These are phyloP conservation scores for Secale cereale DNA, from an alignment of 176 grass and related monocot genomes.

Conservation along the genomic window DNA sequence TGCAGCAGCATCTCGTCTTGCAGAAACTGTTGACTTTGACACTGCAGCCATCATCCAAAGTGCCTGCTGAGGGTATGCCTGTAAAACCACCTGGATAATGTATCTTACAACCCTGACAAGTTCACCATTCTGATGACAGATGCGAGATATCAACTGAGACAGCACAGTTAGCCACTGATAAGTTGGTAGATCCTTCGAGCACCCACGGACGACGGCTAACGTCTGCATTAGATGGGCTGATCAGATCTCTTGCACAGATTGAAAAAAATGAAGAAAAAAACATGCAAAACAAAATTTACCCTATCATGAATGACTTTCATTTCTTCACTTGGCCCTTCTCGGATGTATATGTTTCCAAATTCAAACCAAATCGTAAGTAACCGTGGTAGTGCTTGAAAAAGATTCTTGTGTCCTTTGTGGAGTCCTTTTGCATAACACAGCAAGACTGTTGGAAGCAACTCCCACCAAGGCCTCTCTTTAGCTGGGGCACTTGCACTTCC, in stretches of 20 bases:
- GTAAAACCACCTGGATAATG: conserved; percentile 74
- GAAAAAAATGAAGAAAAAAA: conserved; percentile 1
- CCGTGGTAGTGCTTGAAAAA: conserved; percentile 91
- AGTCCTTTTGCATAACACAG: conserved; percentile 83
- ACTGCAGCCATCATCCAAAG: conserved; percentile 99
- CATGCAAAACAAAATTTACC: conserved; percentile 38
- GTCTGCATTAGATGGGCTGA: conserved; percentile 31
- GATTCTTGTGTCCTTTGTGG: conserved; percentile 89
- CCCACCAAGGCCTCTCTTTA: conserved; percentile 86
- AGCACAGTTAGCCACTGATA: conserved; percentile 98
- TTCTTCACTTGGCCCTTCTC: conserved; percentile 39
- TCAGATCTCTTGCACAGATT: conserved; percentile 14
- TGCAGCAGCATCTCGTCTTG: conserved; percentile 72
- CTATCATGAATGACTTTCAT: conserved; percentile 64
- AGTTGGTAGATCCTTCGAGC: conserved; percentile 80
- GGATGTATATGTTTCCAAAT: conserved; percentile 82
- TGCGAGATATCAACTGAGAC: conserved; percentile 95
- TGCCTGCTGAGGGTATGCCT: conserved; percentile 87
- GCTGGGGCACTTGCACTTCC: conserved; percentile 39
- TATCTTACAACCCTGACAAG: conserved; percentile 67
- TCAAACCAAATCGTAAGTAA: conserved; percentile 95
- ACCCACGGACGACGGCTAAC: conserved; percentile 70
- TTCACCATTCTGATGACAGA: conserved; percentile 80
- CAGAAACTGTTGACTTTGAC: conserved; percentile 83
- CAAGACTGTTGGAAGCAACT: conserved; percentile 52